These are phyloP conservation scores for Sarocladium oryzae DNA, from an alignment of 2,329 filamentous ascomycete genomes.

Conservation along the genomic window DNA sequence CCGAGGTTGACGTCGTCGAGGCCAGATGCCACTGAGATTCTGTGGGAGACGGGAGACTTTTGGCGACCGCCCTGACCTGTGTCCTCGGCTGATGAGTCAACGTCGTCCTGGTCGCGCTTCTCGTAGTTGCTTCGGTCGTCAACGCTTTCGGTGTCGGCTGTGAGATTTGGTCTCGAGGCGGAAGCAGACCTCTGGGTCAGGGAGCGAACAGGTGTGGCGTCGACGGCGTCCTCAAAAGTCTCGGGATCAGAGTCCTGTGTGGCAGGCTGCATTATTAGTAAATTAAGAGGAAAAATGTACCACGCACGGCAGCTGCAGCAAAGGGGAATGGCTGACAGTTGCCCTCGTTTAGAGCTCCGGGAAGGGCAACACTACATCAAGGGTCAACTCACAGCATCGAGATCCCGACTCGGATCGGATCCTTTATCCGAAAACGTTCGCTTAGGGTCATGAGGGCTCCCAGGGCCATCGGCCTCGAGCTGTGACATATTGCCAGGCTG, in stretches of 20 bases:
- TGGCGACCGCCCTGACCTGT: not conserved
- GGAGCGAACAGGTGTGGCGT: conserved; percentile 58
- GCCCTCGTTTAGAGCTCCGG: not conserved
- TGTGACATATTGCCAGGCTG: conserved; percentile 1
- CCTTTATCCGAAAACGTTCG: not conserved
- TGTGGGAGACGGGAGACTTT: conserved; percentile 31
- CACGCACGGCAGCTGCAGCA: conserved; percentile 7
- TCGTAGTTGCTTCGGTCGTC: conserved; percentile 15
- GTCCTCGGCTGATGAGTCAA: conserved; percentile 1
- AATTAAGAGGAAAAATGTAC: conserved; percentile 12
- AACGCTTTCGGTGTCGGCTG: conserved; percentile 16
- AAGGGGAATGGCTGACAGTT: conserved; percentile 10
- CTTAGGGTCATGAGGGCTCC: conserved; percentile 1
- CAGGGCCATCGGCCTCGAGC: not conserved
- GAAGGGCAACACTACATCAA: not conserved
- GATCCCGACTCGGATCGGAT: not conserved
- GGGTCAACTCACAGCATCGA: not conserved
- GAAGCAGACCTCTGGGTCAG: conserved; percentile 44
- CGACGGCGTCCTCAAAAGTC: conserved; percentile 74
- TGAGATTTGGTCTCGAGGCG: conserved; percentile 23
- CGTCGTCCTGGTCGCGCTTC: conserved; percentile 2
- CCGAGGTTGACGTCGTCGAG: conserved; percentile 62
- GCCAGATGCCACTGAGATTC: conserved; percentile 39
- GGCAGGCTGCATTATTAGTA: conserved; percentile 9
- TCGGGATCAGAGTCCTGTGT: conserved; percentile 26